Conservation (phyloP, 2,329 filamentous ascomycete genomes). For the Fusarium sp. region DNA sequence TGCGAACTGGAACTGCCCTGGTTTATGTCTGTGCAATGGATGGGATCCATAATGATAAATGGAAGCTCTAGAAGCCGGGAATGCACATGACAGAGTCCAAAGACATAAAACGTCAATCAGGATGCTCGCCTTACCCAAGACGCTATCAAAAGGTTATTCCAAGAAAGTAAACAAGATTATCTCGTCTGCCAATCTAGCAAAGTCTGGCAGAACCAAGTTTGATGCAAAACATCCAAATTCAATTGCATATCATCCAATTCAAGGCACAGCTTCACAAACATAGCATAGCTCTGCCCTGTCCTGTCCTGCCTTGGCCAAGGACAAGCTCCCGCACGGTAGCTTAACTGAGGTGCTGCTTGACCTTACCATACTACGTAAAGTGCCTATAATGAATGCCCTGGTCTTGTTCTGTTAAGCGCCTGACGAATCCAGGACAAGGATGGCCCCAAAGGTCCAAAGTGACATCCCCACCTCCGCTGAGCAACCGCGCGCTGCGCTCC, state of each 20-base stretch:
- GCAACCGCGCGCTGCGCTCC: conserved; percentile 39
- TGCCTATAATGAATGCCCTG: conserved; percentile 5
- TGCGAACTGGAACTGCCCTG: conserved; percentile 32
- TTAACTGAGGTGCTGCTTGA: neutral
- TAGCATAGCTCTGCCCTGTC: conserved; percentile 17
- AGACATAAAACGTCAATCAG: neutral
- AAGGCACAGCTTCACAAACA: conserved; percentile 33
- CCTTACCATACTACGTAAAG: neutral
- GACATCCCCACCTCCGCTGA: conserved; percentile 42
- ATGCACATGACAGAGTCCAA: conserved; percentile 10
- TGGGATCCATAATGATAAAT: conserved; percentile 18
- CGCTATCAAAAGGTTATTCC: neutral
- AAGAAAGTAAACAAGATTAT: conserved; percentile 9
- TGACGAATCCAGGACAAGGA: conserved; percentile 25
- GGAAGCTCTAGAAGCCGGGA: conserved; percentile 28
- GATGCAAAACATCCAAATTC: conserved; percentile 37
- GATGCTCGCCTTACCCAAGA: neutral
- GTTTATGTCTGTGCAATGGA: conserved; percentile 38
- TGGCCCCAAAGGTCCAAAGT: conserved; percentile 32
- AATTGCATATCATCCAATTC: conserved; percentile 36
- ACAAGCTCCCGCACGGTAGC: conserved; percentile 5
- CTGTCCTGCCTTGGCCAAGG: conserved; percentile 2
- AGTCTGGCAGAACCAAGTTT: conserved; percentile 24
- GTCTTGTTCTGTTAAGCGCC: conserved; percentile 36
- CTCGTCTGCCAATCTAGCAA: neutral